Conservation (phyloP, 352 stramenopile genomes). For the Thraustochytrium sp. region DNA sequence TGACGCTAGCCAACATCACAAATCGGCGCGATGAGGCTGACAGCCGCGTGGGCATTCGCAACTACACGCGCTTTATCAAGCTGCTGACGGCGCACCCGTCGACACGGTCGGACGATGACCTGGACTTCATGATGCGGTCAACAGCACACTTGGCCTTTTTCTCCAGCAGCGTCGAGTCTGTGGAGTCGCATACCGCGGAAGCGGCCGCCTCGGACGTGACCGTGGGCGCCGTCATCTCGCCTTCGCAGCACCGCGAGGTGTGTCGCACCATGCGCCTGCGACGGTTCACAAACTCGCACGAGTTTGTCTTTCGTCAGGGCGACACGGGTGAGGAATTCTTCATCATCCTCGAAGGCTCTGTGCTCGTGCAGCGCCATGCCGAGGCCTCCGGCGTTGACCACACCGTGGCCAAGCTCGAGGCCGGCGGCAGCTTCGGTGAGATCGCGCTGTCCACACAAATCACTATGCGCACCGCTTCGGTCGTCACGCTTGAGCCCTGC, state of each 20-base stretch:
- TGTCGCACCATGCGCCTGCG: constrained; percentile 20
- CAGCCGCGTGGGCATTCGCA: not conserved
- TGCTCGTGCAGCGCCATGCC: not conserved
- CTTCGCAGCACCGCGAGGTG: constrained; percentile 15
- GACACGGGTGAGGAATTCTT: constrained; percentile 36
- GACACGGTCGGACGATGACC: not conserved
- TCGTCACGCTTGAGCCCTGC: constrained; percentile 34
- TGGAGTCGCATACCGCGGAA: not conserved
- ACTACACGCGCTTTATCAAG: constrained; percentile 34
- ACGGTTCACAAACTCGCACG: not conserved
- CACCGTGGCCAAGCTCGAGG: constrained; percentile 23
- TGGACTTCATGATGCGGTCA: constrained; percentile 28
- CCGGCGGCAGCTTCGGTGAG: constrained; percentile 26
- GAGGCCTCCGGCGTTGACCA: not conserved
- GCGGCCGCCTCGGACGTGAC: not conserved
- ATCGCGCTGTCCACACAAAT: not conserved
- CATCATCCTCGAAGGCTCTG: constrained; percentile 23
- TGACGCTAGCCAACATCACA: not conserved
- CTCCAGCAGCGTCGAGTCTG: not conserved
- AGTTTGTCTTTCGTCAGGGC: constrained; percentile 23
- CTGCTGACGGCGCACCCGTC: not conserved
- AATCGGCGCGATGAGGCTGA: not conserved
- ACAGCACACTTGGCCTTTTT: constrained; percentile 27
- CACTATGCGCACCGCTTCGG: not conserved
- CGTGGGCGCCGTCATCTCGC: not conserved